Evolutionary conservation across 2,329 filamentous ascomycete species (phyloP), one percentile per base, ranked within the genome.

Genomic region (Colletotrichum zoysiae): DNA sequence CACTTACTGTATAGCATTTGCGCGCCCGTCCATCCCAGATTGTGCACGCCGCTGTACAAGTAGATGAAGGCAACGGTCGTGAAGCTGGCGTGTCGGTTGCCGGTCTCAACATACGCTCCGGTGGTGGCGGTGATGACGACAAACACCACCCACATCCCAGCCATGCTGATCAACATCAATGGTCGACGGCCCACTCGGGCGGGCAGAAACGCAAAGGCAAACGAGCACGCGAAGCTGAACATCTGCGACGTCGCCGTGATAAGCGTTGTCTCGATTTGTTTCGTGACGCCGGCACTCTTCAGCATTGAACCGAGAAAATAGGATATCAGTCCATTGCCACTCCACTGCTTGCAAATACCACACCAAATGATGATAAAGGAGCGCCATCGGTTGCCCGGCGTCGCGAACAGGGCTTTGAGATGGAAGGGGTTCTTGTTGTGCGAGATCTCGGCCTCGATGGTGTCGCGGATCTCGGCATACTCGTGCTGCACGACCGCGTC

Each of bases 401-500:
- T 80, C 33, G 74, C 75, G 6, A 81, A 71, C 51, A 79, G 77
- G 4, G 70, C 70, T 55, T 70, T 72, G 53, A 70, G 59, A 35
- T 70, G 65, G 65, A 72, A 44, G 58, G 79, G 42, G 62, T 77
- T 78, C 75, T 76, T 23, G 75, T 70, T 64, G 38, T 64, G 66
- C 48, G 65, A 79, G 61, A 84, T 82, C 74, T 87, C 84, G 65
- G 83, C 60, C 16, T 76, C 74, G 20, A 79, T 78, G 0, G 77
- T 76, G 0, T 73, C 70, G 5, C 71, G 80, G 78, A 86, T 86
- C 63, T 87, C 85, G 16, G 82, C 81, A 74, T 86, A 86, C 74
- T 89, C 86, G 26, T 87, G 79, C 74, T 86, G 84, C 7, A 89
- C 88, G 65, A 89, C 82, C 0, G 85, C 83, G 0, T 84, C 85